Base-by-base conservation (phyloP, 768 basidiomycete species). In the Cytidiella melzeri region DNA sequence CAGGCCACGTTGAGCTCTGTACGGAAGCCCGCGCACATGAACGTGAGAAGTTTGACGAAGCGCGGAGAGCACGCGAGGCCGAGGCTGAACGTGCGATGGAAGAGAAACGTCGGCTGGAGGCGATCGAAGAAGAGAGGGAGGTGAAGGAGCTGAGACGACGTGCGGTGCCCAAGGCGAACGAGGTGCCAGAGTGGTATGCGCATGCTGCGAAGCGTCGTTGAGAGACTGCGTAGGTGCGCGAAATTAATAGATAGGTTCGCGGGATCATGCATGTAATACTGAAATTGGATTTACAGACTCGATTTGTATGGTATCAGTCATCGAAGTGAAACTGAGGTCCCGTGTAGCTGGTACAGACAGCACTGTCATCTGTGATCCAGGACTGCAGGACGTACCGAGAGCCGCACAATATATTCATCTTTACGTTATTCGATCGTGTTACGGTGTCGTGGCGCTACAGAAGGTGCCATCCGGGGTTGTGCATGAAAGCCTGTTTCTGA, bases 111-210 rank as follows among this genome's bases (percentile, higher is more conserved):
- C 65, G 64, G 60, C 69, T 69, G 58, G 64, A 69, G 58, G 78
- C 73, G 59, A 70, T 72, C 59, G 71, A 76, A 57, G 83, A 86
- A 65, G 81, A 79, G 64, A 65, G 63, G 62, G 81, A 79, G 67
- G 62, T 85, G 51, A 72, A 63, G 61, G 84, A 81, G 67, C 52
- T 84, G 59, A 68, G 87, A 61, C 77, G 72, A 69, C 73, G 70
- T 55, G 75, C 83, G 15, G 67, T 89, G 41, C 82, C 83, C 20
- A 79, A 72, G 64, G 87, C 87, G 41, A 73, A 87, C 61, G 78
- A 77, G 57, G 73, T 89, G 21, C 87, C 87, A 10, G 82, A 80
- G 55, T 89, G 87, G 87, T 89, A 89, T 58, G 80, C 76, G 55
- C 74, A 75, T 38, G 79, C 76, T 62, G 84, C 84, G 57, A 86